These are phyloP conservation scores for Cyclotella baltica DNA, from an alignment of 108 stramenopile genomes.

Conservation along the genomic window DNA sequence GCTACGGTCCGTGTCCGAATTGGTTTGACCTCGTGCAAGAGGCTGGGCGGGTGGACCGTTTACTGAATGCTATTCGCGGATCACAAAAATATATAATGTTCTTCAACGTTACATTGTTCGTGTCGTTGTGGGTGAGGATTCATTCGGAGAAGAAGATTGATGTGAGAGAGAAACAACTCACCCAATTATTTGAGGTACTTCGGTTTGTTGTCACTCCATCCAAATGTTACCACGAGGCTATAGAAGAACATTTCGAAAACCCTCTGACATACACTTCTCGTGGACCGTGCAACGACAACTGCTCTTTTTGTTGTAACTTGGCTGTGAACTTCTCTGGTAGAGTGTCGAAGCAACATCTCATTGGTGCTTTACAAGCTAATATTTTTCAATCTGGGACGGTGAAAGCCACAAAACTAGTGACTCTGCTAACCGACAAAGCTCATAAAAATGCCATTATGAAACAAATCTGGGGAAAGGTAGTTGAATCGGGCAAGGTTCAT, in stretches of 20 bases:
- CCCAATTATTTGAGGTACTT: neutral
- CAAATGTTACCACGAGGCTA: neutral
- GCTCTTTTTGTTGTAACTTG: neutral
- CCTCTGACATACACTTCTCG: neutral
- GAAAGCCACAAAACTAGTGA: neutral
- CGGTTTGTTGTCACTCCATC: neutral
- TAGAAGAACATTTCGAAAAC: slow-evolving; percentile 22
- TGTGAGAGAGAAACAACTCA: neutral
- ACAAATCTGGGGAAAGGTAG: neutral
- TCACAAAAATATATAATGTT: neutral
- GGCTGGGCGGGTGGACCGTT: neutral
- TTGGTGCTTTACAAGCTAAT: neutral
- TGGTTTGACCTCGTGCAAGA: slow-evolving; percentile 1
- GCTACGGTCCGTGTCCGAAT: neutral
- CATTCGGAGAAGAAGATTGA: neutral
- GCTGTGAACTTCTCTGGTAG: neutral
- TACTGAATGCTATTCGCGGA: neutral
- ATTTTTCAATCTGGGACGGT: neutral
- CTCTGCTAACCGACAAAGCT: neutral
- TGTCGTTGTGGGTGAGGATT: neutral
- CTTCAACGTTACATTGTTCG: neutral
- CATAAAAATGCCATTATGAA: neutral
- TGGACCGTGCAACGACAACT: neutral
- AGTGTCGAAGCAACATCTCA: neutral
- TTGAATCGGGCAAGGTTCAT: slow-evolving; percentile 13